Conservation (phyloP, 352 stramenopile genomes). For the Globisporangium paddicum region DNA sequence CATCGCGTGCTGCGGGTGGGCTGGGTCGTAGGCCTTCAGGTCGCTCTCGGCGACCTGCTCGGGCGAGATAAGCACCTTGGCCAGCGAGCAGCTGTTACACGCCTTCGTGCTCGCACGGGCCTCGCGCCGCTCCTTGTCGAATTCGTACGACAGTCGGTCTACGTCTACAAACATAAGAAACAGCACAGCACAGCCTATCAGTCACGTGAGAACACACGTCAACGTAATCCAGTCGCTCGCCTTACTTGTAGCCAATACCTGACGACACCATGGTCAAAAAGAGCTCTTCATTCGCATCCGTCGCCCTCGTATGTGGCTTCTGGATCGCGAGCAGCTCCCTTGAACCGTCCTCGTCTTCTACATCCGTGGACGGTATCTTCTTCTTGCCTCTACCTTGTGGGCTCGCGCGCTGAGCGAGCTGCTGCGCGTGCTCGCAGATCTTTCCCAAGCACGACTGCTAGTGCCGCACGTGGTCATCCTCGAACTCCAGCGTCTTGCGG, state of each 20-base stretch:
- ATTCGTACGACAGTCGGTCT: slow-evolving; percentile 41
- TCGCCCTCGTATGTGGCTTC: background rate
- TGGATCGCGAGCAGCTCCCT: background rate
- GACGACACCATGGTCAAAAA: background rate
- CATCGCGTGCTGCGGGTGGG: slow-evolving; percentile 74
- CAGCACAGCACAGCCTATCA: background rate
- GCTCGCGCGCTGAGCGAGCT: slow-evolving; percentile 12
- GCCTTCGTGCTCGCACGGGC: slow-evolving; percentile 30
- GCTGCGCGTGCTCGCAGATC: slow-evolving; percentile 32
- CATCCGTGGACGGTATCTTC: background rate
- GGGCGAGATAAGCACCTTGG: slow-evolving; percentile 69
- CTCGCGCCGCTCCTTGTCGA: slow-evolving; percentile 43
- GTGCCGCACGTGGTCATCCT: slow-evolving; percentile 32
- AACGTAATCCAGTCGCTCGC: background rate
- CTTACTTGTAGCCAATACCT: background rate
- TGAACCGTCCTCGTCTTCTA: background rate
- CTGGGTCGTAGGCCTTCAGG: slow-evolving; percentile 67
- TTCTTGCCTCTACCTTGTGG: slow-evolving; percentile 12
- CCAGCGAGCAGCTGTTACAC: slow-evolving; percentile 34
- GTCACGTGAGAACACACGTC: background rate
- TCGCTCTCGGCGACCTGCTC: slow-evolving; percentile 42
- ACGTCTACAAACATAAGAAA: slow-evolving; percentile 1
- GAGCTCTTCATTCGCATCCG: background rate
- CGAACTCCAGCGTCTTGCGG: background rate
- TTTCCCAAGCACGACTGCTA: slow-evolving; percentile 48